Percentiles rank a stretch among this genome's conserved stretches.
Conservation (phyloP, 1,284 basidiomycete species). For the Inonotus hispidus region DNA sequence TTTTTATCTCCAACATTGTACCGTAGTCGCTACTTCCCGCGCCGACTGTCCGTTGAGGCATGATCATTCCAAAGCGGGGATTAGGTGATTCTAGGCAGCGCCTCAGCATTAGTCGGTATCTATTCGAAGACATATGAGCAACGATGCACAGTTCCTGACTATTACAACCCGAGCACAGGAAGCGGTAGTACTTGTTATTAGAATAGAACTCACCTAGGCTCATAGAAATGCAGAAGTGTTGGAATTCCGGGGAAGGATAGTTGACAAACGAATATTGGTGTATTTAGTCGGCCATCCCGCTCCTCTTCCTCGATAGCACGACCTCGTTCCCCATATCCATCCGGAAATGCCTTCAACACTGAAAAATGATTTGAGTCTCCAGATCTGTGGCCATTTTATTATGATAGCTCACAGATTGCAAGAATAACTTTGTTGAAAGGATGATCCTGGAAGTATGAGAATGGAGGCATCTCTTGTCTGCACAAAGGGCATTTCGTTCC, state of each 20-base stretch:
- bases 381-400: background rate
- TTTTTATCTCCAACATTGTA: conserved; percentile 88
- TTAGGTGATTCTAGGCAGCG: conserved; percentile 75
- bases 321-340: conserved; percentile 49
- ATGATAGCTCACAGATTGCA: conserved; percentile 54
- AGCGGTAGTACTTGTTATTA: background rate
- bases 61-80: conserved; percentile 88
- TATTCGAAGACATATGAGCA: conserved; percentile 17
- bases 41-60: conserved; percentile 46
- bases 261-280: conserved; percentile 88
- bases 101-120: conserved; percentile 88
- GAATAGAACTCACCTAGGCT: conserved; percentile 53
- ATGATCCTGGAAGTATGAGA: conserved; percentile 78
- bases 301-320: conserved; percentile 67
- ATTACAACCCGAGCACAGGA: too few relatives aligned
- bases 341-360: conserved; percentile 65
- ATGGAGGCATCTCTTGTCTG: conserved; percentile 68
- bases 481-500: conserved; percentile 81
- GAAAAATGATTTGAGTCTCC: background rate
- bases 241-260: conserved; percentile 89
- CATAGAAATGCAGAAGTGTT: conserved; percentile 87
- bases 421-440: conserved; percentile 63
- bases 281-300: conserved; percentile 72
- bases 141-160: background rate
- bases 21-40: conserved; percentile 72